Conservation (phyloP, 2,329 filamentous ascomycete species). For the Colletotrichum tamarilloi region DNA sequence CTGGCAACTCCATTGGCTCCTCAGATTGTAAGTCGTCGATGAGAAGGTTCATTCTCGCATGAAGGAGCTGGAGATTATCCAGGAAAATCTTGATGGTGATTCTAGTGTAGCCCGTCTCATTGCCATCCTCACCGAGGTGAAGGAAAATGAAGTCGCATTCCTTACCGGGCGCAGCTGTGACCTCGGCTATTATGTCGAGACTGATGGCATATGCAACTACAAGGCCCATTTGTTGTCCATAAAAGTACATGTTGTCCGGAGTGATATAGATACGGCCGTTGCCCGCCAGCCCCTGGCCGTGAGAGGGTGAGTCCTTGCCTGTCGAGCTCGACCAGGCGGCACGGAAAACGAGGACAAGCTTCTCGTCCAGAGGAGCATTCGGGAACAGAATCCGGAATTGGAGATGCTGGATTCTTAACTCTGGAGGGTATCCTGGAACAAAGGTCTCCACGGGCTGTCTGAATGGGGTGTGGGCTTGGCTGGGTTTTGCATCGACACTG, state of each 20-base stretch:
- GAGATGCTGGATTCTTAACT: slow-evolving; percentile 86
- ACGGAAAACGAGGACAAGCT: slow-evolving; percentile 90
- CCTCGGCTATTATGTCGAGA: slow-evolving; percentile 83
- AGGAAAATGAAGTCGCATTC: slow-evolving; percentile 95
- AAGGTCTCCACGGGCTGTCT: slow-evolving; percentile 65
- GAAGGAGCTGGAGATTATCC: slow-evolving; percentile 84
- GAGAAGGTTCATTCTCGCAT: slow-evolving; percentile 85
- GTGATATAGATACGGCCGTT: slow-evolving; percentile 89
- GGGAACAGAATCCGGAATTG: slow-evolving; percentile 96
- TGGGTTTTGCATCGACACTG: slow-evolving; percentile 53
- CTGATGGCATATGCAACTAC: slow-evolving; percentile 84
- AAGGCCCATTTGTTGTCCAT: slow-evolving; percentile 92
- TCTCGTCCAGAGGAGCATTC: slow-evolving; percentile 79
- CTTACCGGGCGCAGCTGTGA: slow-evolving; percentile 87
- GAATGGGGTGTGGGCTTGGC: slow-evolving; percentile 40
- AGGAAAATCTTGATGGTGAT: slow-evolving; percentile 94
- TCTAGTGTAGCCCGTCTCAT: slow-evolving; percentile 73
- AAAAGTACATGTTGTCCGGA: slow-evolving; percentile 90
- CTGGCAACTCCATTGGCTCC: slow-evolving; percentile 74
- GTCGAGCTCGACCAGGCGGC: slow-evolving; percentile 80
- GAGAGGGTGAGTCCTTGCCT: slow-evolving; percentile 53
- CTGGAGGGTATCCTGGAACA: slow-evolving; percentile 81
- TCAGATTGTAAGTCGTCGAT: slow-evolving; percentile 83
- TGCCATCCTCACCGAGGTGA: slow-evolving; percentile 74
- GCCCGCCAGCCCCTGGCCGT: slow-evolving; percentile 64